Evolutionary conservation across 768 basidiomycete species (phyloP).

Genomic region (Collybia sordida): DNA sequence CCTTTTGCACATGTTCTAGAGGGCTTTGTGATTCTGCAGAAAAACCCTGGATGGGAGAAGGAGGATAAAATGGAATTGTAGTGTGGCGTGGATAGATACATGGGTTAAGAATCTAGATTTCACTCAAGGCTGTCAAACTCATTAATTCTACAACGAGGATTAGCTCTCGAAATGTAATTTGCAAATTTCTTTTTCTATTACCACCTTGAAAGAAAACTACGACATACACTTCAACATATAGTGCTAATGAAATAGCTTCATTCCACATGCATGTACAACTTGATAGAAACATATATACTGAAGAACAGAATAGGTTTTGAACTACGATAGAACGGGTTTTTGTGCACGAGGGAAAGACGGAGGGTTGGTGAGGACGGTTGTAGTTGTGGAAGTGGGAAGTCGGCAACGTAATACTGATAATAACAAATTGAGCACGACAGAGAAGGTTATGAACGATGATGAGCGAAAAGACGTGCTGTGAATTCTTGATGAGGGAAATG

Average conservation of each 20-base stretch:
- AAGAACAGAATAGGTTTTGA: too few species aligned
- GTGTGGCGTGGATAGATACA: constrained; percentile 6
- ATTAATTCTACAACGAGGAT: too few species aligned
- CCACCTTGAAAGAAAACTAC: too few species aligned
- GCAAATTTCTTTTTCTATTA: too few species aligned
- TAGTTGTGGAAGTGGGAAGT: not conserved
- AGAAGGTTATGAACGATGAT: not conserved
- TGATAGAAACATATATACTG: not conserved
- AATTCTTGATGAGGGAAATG: not conserved
- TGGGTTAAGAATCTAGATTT: too few species aligned
- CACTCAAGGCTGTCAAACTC: too few species aligned
- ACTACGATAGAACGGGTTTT: too few species aligned
- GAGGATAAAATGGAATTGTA: constrained; percentile 85
- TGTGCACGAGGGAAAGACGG: not conserved
- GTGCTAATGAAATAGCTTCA: not conserved
- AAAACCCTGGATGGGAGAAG: constrained; percentile 88
- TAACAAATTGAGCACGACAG: constrained; percentile 17
- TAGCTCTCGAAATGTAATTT: too few species aligned
- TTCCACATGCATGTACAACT: constrained; percentile 1
- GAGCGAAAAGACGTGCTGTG: too few species aligned
- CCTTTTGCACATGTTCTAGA: constrained; percentile 89
- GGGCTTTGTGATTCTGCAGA: constrained; percentile 88
- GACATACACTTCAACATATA: too few species aligned
- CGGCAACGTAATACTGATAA: constrained; percentile 6
- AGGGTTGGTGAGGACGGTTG: not conserved